Percentiles rank a stretch among this genome's conserved stretches.
These are phyloP conservation scores for Colletotrichum sp. DNA, from an alignment of 2,329 filamentous ascomycete genomes.

Conservation along the genomic window DNA sequence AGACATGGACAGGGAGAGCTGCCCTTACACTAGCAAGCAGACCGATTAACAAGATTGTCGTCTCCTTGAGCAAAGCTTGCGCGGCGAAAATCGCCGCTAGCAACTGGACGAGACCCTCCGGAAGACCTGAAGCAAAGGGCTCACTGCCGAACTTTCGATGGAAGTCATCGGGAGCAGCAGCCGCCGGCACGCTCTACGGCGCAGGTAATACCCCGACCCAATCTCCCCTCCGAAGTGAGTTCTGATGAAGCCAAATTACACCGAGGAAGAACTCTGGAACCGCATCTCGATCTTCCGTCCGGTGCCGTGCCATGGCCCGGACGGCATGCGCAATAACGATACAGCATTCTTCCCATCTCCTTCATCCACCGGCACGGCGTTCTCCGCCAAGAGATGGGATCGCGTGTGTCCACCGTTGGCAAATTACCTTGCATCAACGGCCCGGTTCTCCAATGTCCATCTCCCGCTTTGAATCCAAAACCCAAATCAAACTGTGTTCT, in stretches of 20 bases:
- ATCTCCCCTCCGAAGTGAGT: neutral
- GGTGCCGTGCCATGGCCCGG: neutral
- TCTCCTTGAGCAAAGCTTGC: neutral
- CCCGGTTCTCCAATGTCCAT: neutral
- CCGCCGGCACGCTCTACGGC: neutral
- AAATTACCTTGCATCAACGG: neutral
- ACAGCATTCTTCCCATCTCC: neutral
- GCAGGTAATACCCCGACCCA: neutral
- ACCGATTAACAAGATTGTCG: neutral
- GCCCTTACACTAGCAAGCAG: neutral
- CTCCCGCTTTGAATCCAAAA: neutral
- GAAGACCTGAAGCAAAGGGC: neutral
- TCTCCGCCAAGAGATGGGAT: neutral
- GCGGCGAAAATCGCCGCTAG: neutral
- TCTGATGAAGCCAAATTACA: neutral
- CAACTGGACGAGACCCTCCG: neutral
- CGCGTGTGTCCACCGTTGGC: neutral
- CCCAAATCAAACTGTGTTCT: neutral
- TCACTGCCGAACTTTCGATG: neutral
- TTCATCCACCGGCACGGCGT: neutral
- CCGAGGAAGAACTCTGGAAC: neutral
- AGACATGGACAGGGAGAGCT: conserved; percentile 16
- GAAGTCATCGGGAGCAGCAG: neutral
- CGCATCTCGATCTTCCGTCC: neutral
- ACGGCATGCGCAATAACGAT: neutral